A percentile compares a stretch with the other conserved stretches of the same genome.
phyloP scores from a whole-genome alignment of 192 early-diverging fungal species.

The Entomortierella parvispora region DNA sequence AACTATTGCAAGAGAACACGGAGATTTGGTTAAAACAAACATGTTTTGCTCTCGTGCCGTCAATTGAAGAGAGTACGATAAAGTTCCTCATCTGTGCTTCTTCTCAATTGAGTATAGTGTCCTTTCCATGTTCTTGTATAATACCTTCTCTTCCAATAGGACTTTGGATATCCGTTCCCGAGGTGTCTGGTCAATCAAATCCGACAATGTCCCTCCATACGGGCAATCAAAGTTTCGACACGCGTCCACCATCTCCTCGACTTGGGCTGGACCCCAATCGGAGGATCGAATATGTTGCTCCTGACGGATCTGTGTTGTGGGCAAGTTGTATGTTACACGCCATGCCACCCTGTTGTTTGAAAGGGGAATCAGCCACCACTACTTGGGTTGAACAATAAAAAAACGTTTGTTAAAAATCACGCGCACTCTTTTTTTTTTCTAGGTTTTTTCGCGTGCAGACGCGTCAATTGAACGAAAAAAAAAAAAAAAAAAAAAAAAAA shows the following conservation, averaged over 20 bases:
- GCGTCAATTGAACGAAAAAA: background rate
- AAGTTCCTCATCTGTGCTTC: no score
- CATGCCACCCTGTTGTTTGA: conserved; percentile 33
- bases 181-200: conserved; percentile 41
- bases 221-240: conserved; percentile 34
- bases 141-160: conserved; percentile 43
- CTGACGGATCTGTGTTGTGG: conserved; percentile 31
- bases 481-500: background rate
- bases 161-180: conserved; percentile 34
- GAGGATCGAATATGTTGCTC: conserved; percentile 35
- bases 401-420: background rate
- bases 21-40: background rate
- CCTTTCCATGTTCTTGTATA: no score
- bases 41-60: background rate
- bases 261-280: conserved; percentile 34
- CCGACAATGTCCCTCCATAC: conserved; percentile 35
- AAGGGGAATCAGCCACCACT: conserved; percentile 51
- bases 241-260: conserved; percentile 25
- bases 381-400: background rate
- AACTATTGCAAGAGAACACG: conserved; percentile 13
- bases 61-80: no score
- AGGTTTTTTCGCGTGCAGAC: no score
- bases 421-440: no score
- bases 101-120: no score
- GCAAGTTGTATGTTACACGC: conserved; percentile 42